These are phyloP conservation scores for Tremellales sp. DNA, from an alignment of 1,284 basidiomycete species.

Conservation along the genomic window DNA sequence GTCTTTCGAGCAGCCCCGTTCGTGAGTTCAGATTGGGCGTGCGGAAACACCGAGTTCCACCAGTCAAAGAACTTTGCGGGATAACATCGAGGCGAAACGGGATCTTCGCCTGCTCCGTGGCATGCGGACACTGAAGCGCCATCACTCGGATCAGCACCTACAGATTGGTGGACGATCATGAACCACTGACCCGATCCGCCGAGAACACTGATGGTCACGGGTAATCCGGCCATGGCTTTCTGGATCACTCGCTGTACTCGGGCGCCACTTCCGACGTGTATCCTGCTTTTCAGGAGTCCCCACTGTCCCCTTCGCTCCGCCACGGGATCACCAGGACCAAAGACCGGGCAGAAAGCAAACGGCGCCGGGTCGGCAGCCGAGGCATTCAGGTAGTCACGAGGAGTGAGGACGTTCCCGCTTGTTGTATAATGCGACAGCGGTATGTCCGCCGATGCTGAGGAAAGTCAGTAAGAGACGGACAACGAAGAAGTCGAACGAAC, in stretches of 20 bases:
- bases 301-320: conserved; percentile 73
- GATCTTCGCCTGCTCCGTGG: conserved; percentile 89
- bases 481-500: conserved; percentile 18
- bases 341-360: conserved; percentile 84
- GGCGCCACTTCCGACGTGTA: conserved; percentile 78
- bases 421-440: conserved; percentile 19
- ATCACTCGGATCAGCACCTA: neutral
- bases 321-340: conserved; percentile 74
- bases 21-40: conserved; percentile 89
- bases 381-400: conserved; percentile 51
- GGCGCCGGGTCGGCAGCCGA: conserved; percentile 60
- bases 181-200: conserved; percentile 75
- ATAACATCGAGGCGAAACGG: conserved; percentile 77
- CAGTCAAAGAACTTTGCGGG: conserved; percentile 87
- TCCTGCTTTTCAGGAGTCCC: conserved; percentile 67
- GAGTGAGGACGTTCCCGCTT: conserved; percentile 39
- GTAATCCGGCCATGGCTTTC: conserved; percentile 76
- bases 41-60: conserved; percentile 92
- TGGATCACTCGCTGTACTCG: conserved; percentile 77
- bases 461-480: neutral
- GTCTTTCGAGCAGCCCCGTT: conserved; percentile 88
- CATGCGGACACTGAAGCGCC: conserved; percentile 70
- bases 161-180: conserved; percentile 2
- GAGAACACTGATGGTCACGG: conserved; percentile 83
- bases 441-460: conserved; percentile 15